phyloP scores from a whole-genome alignment of 2,329 filamentous ascomycete species.

The Cercospora nicotianae region DNA sequence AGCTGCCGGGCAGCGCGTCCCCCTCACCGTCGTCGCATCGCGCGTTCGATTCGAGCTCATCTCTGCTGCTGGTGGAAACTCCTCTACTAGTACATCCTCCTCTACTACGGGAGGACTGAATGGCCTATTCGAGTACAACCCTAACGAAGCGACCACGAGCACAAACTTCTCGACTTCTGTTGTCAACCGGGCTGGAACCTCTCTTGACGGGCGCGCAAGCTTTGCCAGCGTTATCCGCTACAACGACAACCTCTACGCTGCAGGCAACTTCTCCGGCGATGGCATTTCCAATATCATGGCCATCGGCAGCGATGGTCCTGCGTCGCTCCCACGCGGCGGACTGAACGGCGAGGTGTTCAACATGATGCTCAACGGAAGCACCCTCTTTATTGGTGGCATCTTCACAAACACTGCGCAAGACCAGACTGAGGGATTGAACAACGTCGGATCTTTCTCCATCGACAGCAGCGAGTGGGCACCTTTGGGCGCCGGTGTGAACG shows the following conservation, averaged over 20 bases:
- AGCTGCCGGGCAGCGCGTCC: constrained; percentile 61
- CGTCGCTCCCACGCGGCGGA: constrained; percentile 66
- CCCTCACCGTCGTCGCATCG: constrained; percentile 83
- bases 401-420: constrained; percentile 73
- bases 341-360: constrained; percentile 76
- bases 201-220: constrained; percentile 65
- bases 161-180: constrained; percentile 69
- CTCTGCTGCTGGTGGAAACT: constrained; percentile 66
- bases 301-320: constrained; percentile 61
- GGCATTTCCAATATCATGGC: constrained; percentile 73
- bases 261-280: constrained; percentile 76
- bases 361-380: constrained; percentile 65
- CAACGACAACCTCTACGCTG: constrained; percentile 69
- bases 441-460: constrained; percentile 75
- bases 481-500: constrained; percentile 83
- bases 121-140: constrained; percentile 86
- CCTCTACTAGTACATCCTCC: not conserved
- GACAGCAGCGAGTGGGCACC: constrained; percentile 69
- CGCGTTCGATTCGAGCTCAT: constrained; percentile 75
- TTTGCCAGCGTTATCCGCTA: constrained; percentile 63
- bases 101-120: constrained; percentile 77
- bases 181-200: constrained; percentile 73
- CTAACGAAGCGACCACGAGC: constrained; percentile 58
- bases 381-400: constrained; percentile 77
- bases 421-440: constrained; percentile 64